phyloP scores from a whole-genome alignment of 202 grass and related monocot genomes.

The Setaria viridis region DNA sequence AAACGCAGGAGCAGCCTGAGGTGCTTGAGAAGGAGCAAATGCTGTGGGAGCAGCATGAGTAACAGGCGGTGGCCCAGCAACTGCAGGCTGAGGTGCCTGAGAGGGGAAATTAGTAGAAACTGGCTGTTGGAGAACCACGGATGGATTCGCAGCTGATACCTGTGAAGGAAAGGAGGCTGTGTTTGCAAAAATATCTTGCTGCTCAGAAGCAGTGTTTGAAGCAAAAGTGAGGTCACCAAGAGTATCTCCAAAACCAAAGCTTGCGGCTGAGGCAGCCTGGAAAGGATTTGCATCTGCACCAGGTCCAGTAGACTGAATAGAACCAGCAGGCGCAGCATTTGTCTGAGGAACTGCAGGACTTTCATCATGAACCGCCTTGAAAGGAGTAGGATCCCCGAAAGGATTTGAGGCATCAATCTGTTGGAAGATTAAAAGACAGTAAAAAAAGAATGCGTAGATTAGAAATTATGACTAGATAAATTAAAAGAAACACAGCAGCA shows the following conservation, averaged over 20 bases:
- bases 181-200: constrained; percentile 62
- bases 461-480: constrained; percentile 6
- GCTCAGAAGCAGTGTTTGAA: constrained; percentile 38
- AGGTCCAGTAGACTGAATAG: constrained; percentile 62
- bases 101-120: constrained; percentile 34
- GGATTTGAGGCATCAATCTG: constrained; percentile 75
- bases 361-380: constrained; percentile 74
- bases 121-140: constrained; percentile 45
- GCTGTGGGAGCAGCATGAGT: constrained; percentile 16
- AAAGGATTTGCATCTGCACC: constrained; percentile 60
- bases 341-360: constrained; percentile 53
- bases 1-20: constrained; percentile 45
- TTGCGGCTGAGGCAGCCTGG: constrained; percentile 60
- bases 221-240: constrained; percentile 75
- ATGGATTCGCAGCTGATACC: constrained; percentile 34
- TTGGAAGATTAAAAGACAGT: constrained; percentile 43
- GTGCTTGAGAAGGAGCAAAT: constrained; percentile 46
- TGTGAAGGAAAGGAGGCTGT: constrained; percentile 51
- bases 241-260: constrained; percentile 82
- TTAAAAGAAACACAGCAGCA: constrained; percentile 26
- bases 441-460: constrained; percentile 40
- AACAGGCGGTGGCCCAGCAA: constrained; percentile 9
- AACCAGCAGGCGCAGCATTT: constrained; percentile 56
- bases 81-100: constrained; percentile 51
- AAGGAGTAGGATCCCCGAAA: constrained; percentile 88